A percentile compares a stretch with the other conserved stretches of the same genome.
Evolutionary conservation across 345 rosid species (phyloP).

Genomic region (Kandelia obovata): DNA sequence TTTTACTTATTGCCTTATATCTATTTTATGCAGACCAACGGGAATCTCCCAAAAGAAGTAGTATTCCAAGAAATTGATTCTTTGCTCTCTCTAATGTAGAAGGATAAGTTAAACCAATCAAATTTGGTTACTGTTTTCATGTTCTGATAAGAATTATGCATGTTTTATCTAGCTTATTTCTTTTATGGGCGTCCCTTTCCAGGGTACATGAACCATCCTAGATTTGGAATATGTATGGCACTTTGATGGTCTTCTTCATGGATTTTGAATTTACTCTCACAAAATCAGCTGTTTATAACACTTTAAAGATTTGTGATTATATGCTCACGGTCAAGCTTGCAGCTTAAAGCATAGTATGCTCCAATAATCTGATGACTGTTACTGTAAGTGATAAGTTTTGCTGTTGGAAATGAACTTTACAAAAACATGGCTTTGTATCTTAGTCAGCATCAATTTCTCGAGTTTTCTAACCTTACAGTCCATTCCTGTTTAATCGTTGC

Average conservation of each 20-base stretch:
- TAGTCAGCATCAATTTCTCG: background rate
- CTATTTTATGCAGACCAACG: constrained; percentile 55
- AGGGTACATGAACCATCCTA: too few relatives aligned
- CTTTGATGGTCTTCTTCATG: background rate
- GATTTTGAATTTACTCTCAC: background rate
- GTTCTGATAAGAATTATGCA: constrained; percentile 11
- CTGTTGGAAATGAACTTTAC: background rate
- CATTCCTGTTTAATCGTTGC: too few relatives aligned
- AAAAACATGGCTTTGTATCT: too few relatives aligned
- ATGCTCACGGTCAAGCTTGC: background rate
- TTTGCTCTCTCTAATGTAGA: constrained; percentile 50
- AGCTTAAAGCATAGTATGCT: background rate
- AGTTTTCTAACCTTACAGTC: constrained; percentile 8
- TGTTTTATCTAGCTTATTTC: constrained; percentile 7
- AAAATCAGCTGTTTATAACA: background rate
- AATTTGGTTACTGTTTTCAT: constrained; percentile 32
- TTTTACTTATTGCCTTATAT: constrained; percentile 17
- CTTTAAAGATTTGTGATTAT: background rate
- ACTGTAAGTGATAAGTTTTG: background rate
- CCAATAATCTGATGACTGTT: background rate
- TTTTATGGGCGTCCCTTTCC: background rate
- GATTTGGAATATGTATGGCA: background rate
- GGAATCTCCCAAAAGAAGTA: constrained; percentile 62
- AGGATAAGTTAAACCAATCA: constrained; percentile 32
- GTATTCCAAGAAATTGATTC: constrained; percentile 57